phyloP scores from a whole-genome alignment of 352 stramenopile genomes.

The Phytophthora multivora region DNA sequence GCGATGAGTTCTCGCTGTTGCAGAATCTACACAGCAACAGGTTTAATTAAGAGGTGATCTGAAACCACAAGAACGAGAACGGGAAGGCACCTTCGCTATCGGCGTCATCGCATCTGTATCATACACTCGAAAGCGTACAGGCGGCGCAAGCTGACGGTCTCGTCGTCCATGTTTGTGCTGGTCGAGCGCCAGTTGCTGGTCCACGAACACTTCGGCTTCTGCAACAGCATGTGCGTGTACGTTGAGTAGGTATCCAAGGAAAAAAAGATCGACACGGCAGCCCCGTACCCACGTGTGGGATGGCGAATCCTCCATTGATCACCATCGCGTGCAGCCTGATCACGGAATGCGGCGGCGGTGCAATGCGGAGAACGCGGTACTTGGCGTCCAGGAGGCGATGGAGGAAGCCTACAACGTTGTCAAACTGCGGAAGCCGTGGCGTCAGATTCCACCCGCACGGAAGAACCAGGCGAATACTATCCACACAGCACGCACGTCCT shows the following conservation, averaged over 20 bases:
- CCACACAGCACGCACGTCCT: slow-evolving; percentile 36
- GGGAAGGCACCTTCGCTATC: slow-evolving; percentile 41
- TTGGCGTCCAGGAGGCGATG: slow-evolving; percentile 43
- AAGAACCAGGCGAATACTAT: not conserved
- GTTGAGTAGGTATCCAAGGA: slow-evolving; percentile 3
- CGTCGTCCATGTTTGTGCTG: slow-evolving; percentile 25
- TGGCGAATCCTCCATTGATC: slow-evolving; percentile 50
- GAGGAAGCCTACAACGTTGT: slow-evolving; percentile 46
- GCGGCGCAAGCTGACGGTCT: slow-evolving; percentile 6
- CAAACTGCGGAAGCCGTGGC: slow-evolving; percentile 45
- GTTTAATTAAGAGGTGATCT: not conserved
- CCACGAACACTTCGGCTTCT: slow-evolving; percentile 62
- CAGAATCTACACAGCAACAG: slow-evolving; percentile 27
- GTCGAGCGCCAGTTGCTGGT: slow-evolving; percentile 37
- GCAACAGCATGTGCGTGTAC: not conserved
- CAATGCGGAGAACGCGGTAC: slow-evolving; percentile 64
- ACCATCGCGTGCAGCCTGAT: slow-evolving; percentile 48
- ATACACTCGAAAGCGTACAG: slow-evolving; percentile 47
- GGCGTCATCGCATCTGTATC: slow-evolving; percentile 43
- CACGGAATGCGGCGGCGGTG: slow-evolving; percentile 14
- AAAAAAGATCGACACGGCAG: not conserved
- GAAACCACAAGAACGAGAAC: not conserved
- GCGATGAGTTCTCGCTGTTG: slow-evolving; percentile 40
- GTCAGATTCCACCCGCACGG: slow-evolving; percentile 8
- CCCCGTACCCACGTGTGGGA: slow-evolving; percentile 62